phyloP scores from a whole-genome alignment of 108 stramenopile genomes.

The Pseudonitzschia multiseries region DNA sequence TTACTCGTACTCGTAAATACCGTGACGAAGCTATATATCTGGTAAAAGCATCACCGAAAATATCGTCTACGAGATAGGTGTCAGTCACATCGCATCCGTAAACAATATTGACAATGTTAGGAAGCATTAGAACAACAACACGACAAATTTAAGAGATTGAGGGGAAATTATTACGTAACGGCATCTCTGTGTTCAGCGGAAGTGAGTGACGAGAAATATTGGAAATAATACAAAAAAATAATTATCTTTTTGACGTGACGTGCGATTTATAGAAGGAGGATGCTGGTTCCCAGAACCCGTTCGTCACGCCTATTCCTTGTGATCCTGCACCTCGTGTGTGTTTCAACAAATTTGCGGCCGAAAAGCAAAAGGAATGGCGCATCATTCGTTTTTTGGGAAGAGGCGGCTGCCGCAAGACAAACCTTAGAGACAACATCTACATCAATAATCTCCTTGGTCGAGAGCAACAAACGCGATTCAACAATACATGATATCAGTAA shows the following conservation, averaged over 20 bases:
- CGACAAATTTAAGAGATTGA: background rate
- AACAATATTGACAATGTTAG: background rate
- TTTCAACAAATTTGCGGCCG: slow-evolving; percentile 33
- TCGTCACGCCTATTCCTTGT: slow-evolving; percentile 65
- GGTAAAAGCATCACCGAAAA: background rate
- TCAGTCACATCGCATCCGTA: background rate
- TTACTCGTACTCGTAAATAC: background rate
- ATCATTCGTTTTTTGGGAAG: slow-evolving; percentile 2
- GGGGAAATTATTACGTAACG: background rate
- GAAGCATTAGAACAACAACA: background rate
- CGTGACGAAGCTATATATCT: background rate
- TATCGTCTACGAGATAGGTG: background rate
- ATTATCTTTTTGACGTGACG: background rate
- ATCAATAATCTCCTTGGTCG: slow-evolving; percentile 33
- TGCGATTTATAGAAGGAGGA: background rate
- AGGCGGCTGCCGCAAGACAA: slow-evolving; percentile 40
- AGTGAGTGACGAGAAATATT: background rate
- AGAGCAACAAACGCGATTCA: background rate
- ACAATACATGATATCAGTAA: slow-evolving; percentile 2
- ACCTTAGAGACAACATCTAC: slow-evolving; percentile 53
- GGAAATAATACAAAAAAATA: background rate
- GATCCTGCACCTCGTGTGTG: slow-evolving; percentile 58
- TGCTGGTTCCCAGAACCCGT: slow-evolving; percentile 32
- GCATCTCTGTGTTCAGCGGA: background rate
- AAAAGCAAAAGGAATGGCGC: background rate